A percentile compares a stretch with the other conserved stretches of the same genome.
Evolutionary conservation across 139 green algal genomes (phyloP).

Genomic region (Picochlorum sp.): DNA sequence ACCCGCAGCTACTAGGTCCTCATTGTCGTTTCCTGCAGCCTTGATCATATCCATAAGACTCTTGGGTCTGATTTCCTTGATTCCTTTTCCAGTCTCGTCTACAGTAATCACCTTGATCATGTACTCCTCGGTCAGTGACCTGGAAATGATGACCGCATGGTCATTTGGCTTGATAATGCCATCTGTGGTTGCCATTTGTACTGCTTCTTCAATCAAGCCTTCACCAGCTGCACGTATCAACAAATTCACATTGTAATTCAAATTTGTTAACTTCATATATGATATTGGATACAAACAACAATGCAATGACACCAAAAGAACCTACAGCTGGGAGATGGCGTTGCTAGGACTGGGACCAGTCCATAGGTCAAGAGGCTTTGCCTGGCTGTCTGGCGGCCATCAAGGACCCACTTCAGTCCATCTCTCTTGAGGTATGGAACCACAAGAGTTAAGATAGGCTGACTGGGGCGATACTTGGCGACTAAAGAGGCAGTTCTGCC

Average conservation of each 20-base stretch:
- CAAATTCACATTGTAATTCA: too few relatives aligned
- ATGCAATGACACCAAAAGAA: too few relatives aligned
- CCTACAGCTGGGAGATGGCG: slow-evolving; percentile 49
- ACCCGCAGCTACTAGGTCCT: not conserved
- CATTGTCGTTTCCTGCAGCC: slow-evolving; percentile 8
- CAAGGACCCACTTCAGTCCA: slow-evolving; percentile 65
- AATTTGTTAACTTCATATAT: too few relatives aligned
- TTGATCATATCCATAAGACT: slow-evolving; percentile 23
- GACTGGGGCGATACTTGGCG: slow-evolving; percentile 73
- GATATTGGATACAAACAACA: too few relatives aligned
- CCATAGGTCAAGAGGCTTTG: slow-evolving; percentile 67
- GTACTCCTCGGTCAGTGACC: slow-evolving; percentile 12
- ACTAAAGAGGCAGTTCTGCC: slow-evolving; percentile 68
- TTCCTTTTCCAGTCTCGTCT: slow-evolving; percentile 22
- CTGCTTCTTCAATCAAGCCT: slow-evolving; percentile 55
- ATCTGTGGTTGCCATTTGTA: slow-evolving; percentile 26
- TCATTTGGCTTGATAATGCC: slow-evolving; percentile 41
- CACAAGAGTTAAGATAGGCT: slow-evolving; percentile 82
- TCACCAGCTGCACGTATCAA: too few relatives aligned
- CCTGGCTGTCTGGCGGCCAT: slow-evolving; percentile 49
- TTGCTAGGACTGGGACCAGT: slow-evolving; percentile 74
- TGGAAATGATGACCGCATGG: slow-evolving; percentile 30
- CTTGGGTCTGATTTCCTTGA: slow-evolving; percentile 30
- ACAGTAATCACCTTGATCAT: slow-evolving; percentile 34
- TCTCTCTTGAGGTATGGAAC: slow-evolving; percentile 72